Conservation (phyloP, 805 yeast genomes). For the Ogataea degrootiae region DNA sequence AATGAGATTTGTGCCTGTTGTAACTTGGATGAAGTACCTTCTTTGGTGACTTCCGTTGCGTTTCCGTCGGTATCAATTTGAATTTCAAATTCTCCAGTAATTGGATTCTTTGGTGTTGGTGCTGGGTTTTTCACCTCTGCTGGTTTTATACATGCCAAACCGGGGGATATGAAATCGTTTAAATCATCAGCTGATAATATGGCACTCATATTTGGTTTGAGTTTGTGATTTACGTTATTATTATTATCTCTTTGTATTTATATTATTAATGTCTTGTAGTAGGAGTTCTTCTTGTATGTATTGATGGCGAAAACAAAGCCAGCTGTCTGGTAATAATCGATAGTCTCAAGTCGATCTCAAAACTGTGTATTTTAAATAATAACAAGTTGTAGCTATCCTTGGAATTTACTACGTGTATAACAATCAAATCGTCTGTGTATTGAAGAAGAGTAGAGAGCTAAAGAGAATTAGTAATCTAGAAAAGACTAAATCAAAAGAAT, state of each 20-base stretch:
- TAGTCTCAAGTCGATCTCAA: no score
- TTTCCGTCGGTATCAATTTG: conserved; percentile 61
- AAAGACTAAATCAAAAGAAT: no score
- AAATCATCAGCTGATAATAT: conserved; percentile 83
- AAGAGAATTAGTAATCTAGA: no score
- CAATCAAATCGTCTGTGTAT: no score
- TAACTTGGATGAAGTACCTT: conserved; percentile 45
- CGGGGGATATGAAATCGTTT: conserved; percentile 92
- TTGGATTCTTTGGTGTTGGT: conserved; percentile 20
- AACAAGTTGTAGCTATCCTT: no score
- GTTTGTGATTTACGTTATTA: background rate
- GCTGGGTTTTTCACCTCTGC: conserved; percentile 41
- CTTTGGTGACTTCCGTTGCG: conserved; percentile 64
- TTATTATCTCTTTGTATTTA: background rate
- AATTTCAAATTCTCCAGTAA: conserved; percentile 21
- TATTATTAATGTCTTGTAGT: background rate
- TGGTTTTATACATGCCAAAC: conserved; percentile 92
- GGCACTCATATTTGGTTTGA: conserved; percentile 61
- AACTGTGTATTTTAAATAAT: no score
- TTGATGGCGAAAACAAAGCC: no score
- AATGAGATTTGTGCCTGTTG: conserved; percentile 83
- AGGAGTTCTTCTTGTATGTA: no score
- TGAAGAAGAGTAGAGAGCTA: no score
- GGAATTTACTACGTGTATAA: no score
- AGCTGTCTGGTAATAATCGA: no score